Base-by-base conservation (phyloP, 2,329 filamentous ascomycete species). In the Clonostachys rhizophaga region DNA sequence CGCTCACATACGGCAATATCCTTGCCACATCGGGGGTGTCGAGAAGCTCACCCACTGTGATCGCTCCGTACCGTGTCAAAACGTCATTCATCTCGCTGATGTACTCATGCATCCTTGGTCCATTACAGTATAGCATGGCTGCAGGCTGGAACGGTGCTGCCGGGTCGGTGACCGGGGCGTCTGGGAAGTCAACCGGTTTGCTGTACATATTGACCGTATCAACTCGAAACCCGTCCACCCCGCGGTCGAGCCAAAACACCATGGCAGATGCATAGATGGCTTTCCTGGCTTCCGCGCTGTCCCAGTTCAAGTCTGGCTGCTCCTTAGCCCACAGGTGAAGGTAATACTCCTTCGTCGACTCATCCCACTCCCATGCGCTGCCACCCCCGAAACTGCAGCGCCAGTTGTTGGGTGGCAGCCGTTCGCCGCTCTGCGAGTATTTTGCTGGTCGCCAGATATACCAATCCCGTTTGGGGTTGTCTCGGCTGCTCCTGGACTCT, bases 241-340 rank as follows among this genome's bases (percentile, higher is more conserved):
- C 88, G 34, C 80, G 78, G 43, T 87, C 71, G 1, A 94, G 76
- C 89, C 89, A 94, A 61, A 91, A 94, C 33, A 79, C 76, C 78
- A 91, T 87, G 6, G 86, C 76, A 14, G 79, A 76, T 34, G 84
- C 74, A 61, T 90, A 87, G 7, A 91, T 82, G 2, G 87, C 88
- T 42, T 79, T 68, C 14, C 87, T 78, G 0, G 86, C 79, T 10
- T 78, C 79, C 0, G 74, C 72, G 48, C 85, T 87, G 58, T 91
- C 86, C 87, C 88, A 94, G 66, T 94, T 94, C n/a, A 94, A 73
- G 55, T 94, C 89, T 0, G 89, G 89, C 61, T 92, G 89, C 53
- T 88, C 81, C 6, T 77, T 78, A 7, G 84, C 82, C 62, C 89
- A 95, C 11, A 94, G 74, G 51, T 87, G 83, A 0, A 91, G 78